These are phyloP conservation scores for Neurospora sp. DNA, from an alignment of 495 filamentous ascomycete genomes.

Conservation along the genomic window DNA sequence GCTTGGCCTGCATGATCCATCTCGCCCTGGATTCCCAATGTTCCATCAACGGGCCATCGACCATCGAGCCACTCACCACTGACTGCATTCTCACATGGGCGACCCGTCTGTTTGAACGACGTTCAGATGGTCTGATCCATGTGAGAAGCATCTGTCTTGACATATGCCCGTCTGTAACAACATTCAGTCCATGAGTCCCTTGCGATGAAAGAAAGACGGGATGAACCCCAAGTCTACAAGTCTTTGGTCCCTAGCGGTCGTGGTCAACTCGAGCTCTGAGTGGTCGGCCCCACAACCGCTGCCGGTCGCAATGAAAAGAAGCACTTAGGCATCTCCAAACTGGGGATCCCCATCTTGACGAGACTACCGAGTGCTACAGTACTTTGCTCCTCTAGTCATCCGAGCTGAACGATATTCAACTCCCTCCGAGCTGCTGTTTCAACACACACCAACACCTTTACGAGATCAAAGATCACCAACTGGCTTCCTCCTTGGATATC, in stretches of 20 bases:
- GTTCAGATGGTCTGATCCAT: too few species aligned
- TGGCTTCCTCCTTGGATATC: not conserved
- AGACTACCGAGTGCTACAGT: not conserved
- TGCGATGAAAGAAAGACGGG: not conserved
- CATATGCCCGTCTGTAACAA: not conserved
- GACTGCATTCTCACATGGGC: too few species aligned
- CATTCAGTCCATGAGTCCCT: not conserved
- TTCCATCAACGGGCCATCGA: not conserved
- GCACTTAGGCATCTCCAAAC: not conserved
- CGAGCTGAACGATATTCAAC: not conserved
- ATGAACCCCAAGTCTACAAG: not conserved
- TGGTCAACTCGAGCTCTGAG: not conserved
- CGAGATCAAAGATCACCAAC: not conserved
- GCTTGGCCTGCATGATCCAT: not conserved
- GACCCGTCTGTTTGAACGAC: too few species aligned
- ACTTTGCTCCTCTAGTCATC: not conserved
- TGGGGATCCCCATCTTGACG: not conserved
- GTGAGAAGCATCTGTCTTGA: not conserved
- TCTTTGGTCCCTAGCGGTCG: not conserved
- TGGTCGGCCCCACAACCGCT: not conserved
- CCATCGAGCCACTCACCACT: not conserved
- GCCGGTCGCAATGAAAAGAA: not conserved
- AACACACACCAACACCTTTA: not conserved
- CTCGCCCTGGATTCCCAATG: not conserved
- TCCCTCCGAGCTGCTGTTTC: not conserved